phyloP scores from a whole-genome alignment of 176 grass and related monocot species.

The Canna indica region DNA sequence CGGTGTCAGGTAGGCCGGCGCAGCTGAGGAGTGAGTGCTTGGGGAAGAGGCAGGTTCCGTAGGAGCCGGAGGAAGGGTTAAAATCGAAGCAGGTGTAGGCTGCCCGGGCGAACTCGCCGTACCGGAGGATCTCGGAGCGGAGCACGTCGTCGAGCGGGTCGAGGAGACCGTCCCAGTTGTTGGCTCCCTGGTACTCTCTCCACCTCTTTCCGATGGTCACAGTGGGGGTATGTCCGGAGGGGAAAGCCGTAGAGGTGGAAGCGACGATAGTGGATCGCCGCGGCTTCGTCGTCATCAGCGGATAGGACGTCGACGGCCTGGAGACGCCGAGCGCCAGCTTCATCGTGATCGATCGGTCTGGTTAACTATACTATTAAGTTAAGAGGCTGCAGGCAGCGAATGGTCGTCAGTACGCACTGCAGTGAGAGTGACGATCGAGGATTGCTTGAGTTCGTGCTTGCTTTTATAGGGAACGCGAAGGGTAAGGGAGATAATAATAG shows the following conservation, averaged over 20 bases:
- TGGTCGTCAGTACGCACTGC: too few relatives aligned
- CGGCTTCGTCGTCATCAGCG: too few relatives aligned
- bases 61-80: conserved; percentile 20
- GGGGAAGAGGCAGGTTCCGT: conserved; percentile 37
- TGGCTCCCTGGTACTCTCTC: conserved; percentile 35
- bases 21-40: conserved; percentile 24
- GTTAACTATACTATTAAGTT: too few relatives aligned
- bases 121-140: conserved; percentile 38
- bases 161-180: conserved; percentile 39
- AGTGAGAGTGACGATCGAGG: too few relatives aligned
- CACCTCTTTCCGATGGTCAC: conserved; percentile 29
- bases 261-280: too few relatives aligned
- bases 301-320: background rate
- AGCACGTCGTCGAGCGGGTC: conserved; percentile 37
- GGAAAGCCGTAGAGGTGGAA: background rate
- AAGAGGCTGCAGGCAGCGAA: too few relatives aligned
- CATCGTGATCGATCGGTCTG: too few relatives aligned
- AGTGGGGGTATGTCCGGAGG: background rate
- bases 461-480: too few relatives aligned
- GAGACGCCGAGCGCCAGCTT: background rate
- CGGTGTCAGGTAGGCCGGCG: conserved; percentile 21
- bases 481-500: too few relatives aligned
- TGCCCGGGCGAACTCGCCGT: conserved; percentile 38
- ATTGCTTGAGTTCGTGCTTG: too few relatives aligned
- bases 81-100: conserved; percentile 42